These are phyloP conservation scores for Trichoderma sp. DNA, from an alignment of 2,329 filamentous ascomycete species.

Conservation along the genomic window DNA sequence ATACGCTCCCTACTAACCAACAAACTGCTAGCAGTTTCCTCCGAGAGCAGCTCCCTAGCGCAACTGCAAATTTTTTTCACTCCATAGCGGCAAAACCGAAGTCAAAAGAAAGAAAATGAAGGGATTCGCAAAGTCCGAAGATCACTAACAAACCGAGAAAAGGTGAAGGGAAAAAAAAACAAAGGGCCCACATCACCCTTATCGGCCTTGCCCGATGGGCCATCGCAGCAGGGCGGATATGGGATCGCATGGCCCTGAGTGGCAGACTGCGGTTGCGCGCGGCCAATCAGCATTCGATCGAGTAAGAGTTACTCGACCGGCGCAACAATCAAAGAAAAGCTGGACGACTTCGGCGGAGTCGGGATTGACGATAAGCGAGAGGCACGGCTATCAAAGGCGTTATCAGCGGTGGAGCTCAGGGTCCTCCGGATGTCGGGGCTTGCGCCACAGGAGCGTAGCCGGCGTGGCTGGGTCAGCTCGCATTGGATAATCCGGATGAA, in stretches of 20 bases:
- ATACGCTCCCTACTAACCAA: not conserved
- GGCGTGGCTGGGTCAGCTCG: slow-evolving; percentile 10
- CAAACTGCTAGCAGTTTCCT: not conserved
- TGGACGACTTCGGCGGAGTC: slow-evolving; percentile 24
- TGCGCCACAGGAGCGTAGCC: not conserved
- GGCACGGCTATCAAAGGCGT: slow-evolving; percentile 1
- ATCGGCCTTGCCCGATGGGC: slow-evolving; percentile 21
- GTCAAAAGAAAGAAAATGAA: not conserved
- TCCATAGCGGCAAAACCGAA: not conserved
- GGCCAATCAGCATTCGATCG: slow-evolving; percentile 28
- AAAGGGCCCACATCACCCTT: slow-evolving; percentile 10
- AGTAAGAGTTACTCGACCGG: slow-evolving; percentile 28
- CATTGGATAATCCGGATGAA: not conserved
- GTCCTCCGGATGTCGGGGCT: not conserved
- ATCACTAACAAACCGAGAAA: slow-evolving; percentile 10
- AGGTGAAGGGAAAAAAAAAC: not conserved
- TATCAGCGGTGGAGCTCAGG: slow-evolving; percentile 13
- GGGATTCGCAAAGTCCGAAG: slow-evolving; percentile 18
- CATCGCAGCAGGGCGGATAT: slow-evolving; percentile 3
- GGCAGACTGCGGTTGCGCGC: not conserved
- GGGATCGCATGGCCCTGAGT: not conserved
- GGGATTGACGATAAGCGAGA: slow-evolving; percentile 27
- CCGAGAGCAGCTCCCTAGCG: not conserved
- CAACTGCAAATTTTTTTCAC: not conserved
- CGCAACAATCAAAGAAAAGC: slow-evolving; percentile 1